A percentile compares a stretch with the other conserved stretches of the same genome.
Conservation (phyloP, 495 filamentous ascomycete species). For the Tricharina praecox region DNA sequence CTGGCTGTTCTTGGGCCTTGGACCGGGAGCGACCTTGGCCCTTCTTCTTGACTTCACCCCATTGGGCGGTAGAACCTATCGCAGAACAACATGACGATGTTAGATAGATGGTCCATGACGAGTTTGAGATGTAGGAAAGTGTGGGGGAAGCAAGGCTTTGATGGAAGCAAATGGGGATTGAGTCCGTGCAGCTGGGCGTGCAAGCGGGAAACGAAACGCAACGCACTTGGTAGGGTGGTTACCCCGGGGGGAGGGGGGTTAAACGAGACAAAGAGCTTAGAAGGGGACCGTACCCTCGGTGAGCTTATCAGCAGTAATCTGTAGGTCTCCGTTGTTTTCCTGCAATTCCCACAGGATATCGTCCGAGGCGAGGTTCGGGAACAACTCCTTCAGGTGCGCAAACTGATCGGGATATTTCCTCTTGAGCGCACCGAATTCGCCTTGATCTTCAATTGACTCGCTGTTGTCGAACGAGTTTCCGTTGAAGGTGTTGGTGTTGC, state of each 20-base stretch:
- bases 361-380: conserved; percentile 79
- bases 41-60: conserved; percentile 89
- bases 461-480: conserved; percentile 34
- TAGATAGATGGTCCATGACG: neutral
- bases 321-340: conserved; percentile 79
- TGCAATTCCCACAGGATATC: conserved; percentile 80
- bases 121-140: conserved; percentile 6
- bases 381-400: conserved; percentile 67
- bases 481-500: conserved; percentile 56
- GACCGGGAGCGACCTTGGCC: conserved; percentile 65
- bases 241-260: neutral
- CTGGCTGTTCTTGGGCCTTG: conserved; percentile 59
- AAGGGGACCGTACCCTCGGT: conserved; percentile 55
- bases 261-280: too few relatives aligned
- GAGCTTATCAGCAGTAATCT: conserved; percentile 71
- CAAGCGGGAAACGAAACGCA: conserved; percentile 4
- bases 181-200: neutral
- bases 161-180: neutral
- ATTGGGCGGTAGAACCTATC: conserved; percentile 74
- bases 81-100: neutral
- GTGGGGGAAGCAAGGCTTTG: conserved; percentile 8
- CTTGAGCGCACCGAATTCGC: conserved; percentile 82
- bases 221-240: too few relatives aligned
- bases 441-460: conserved; percentile 74
- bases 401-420: conserved; percentile 64